phyloP scores from a whole-genome alignment of 345 rosid species.

The Balakata baccata region DNA sequence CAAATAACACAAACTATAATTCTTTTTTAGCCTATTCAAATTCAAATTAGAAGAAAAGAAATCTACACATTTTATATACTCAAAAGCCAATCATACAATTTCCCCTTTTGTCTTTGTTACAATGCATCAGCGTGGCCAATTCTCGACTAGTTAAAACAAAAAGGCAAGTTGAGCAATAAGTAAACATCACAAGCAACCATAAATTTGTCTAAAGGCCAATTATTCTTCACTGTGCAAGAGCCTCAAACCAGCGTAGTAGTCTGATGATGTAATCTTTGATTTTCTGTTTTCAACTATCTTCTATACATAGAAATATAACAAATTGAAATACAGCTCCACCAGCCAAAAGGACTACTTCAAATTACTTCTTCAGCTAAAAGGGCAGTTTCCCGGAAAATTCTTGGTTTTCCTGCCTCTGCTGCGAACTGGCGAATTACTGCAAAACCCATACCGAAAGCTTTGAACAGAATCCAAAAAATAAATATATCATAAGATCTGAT shows the following conservation, averaged over 20 bases:
- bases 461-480: constrained; percentile 22
- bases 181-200: no score
- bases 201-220: no score
- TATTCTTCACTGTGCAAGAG: no score
- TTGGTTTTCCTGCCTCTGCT: background rate
- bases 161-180: no score
- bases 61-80: no score
- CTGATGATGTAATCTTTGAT: background rate
- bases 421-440: background rate
- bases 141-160: no score
- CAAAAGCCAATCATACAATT: no score
- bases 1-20: no score
- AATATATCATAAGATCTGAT: background rate
- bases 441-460: constrained; percentile 19
- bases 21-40: no score
- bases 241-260: background rate
- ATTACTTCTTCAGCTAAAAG: background rate
- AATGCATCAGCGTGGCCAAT: no score
- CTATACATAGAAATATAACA: background rate
- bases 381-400: constrained; percentile 4
- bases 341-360: constrained; percentile 8
- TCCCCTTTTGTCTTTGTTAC: no score
- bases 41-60: no score
- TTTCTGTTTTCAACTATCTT: constrained; percentile 9
- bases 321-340: background rate